These are phyloP conservation scores for Fusarium fujikuroi DNA, from an alignment of 2,329 filamentous ascomycete species.

Conservation along the genomic window DNA sequence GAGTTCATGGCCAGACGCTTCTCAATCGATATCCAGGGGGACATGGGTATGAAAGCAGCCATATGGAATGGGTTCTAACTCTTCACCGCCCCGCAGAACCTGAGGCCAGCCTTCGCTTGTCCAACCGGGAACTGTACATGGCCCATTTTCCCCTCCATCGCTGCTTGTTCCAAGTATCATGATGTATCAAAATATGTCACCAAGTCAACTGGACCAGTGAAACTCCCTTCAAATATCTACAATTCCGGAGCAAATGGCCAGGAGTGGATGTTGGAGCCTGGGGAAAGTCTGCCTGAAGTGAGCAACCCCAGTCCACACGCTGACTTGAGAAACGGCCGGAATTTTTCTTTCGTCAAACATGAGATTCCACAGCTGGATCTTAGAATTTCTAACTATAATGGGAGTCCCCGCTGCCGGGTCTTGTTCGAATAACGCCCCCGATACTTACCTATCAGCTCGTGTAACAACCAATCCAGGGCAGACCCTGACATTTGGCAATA, in stretches of 20 bases:
- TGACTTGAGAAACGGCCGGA: not conserved
- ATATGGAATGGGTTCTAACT: slow-evolving; percentile 14
- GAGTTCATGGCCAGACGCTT: not conserved
- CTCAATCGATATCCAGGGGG: not conserved
- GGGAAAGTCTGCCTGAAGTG: not conserved
- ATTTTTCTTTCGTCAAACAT: not conserved
- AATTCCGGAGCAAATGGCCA: not conserved
- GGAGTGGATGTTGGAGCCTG: not conserved
- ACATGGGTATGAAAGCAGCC: slow-evolving; percentile 12
- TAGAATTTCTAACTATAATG: slow-evolving; percentile 1
- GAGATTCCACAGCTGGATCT: not conserved
- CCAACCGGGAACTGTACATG: slow-evolving; percentile 22
- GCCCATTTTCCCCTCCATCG: not conserved
- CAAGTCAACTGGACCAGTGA: not conserved
- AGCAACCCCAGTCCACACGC: not conserved
- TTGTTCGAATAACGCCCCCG: not conserved
- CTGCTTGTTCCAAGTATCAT: not conserved
- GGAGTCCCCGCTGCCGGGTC: not conserved
- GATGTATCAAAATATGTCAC: not conserved
- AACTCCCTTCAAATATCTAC: not conserved
- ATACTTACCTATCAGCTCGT: slow-evolving; percentile 1
- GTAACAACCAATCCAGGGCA: slow-evolving; percentile 12
- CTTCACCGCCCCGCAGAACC: not conserved
- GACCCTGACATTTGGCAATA: not conserved
- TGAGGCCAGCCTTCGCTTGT: slow-evolving; percentile 8